Conservation (phyloP, 305 asterid species). For the Solanum hybrid region DNA sequence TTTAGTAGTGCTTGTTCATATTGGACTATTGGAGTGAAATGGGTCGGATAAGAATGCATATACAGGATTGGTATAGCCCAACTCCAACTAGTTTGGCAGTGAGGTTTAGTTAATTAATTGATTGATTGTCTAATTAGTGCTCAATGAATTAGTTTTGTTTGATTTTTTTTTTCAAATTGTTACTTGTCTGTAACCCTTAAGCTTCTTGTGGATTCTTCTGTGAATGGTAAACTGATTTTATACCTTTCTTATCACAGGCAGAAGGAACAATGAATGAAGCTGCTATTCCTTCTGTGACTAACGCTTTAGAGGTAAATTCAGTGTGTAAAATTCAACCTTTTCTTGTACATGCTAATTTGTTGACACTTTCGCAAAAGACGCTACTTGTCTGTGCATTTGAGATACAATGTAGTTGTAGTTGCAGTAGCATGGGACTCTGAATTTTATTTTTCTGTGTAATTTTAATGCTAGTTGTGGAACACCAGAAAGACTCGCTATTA, state of each 20-base stretch:
- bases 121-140: background rate
- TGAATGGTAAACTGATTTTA: background rate
- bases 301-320: slow-evolving; percentile 61
- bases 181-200: background rate
- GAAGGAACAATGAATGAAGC: slow-evolving; percentile 71
- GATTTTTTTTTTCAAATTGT: background rate
- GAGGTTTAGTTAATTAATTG: background rate
- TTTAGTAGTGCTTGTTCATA: background rate
- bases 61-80: background rate
- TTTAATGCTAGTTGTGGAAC: background rate
- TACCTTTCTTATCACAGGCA: slow-evolving; percentile 34
- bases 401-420: background rate
- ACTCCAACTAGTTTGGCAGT: background rate
- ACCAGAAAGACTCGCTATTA: background rate
- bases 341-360: background rate
- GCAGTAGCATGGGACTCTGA: background rate
- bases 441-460: background rate
- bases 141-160: background rate
- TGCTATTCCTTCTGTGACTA: slow-evolving; percentile 53
- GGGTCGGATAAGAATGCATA: background rate
- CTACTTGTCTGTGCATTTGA: background rate
- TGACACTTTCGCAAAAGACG: background rate
- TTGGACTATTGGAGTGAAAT: background rate
- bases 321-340: background rate
- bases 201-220: background rate